phyloP scores from a whole-genome alignment of 169 alveolate genomes.

The Toxoplasma gondii region DNA sequence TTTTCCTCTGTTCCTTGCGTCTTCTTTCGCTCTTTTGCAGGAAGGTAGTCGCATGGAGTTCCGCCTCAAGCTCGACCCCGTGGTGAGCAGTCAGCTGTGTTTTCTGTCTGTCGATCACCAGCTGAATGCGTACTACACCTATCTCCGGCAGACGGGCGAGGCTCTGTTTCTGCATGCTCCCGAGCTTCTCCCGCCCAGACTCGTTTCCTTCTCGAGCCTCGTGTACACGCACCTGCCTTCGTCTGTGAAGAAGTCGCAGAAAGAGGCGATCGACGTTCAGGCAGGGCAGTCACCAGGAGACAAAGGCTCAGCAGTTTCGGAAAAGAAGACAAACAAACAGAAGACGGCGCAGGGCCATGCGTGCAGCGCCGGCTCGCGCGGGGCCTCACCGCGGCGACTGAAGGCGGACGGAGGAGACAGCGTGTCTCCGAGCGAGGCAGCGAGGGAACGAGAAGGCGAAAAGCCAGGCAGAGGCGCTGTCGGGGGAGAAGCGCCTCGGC shows the following conservation, averaged over 20 bases:
- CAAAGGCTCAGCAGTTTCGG: not conserved
- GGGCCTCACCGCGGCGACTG: not conserved
- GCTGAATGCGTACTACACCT: constrained; percentile 60
- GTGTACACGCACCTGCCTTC: constrained; percentile 16
- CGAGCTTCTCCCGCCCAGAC: constrained; percentile 36
- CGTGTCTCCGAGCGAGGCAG: no score
- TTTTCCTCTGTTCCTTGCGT: not conserved
- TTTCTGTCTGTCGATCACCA: constrained; percentile 57
- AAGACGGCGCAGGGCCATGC: not conserved
- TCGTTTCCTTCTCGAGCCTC: not conserved
- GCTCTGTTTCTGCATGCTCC: constrained; percentile 29
- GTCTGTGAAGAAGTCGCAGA: not conserved
- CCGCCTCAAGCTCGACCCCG: constrained; percentile 52
- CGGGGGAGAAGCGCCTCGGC: not conserved
- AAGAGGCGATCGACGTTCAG: not conserved
- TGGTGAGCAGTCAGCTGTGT: constrained; percentile 34
- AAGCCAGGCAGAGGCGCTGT: not conserved
- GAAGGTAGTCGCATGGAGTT: constrained; percentile 70
- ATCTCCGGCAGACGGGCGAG: constrained; percentile 48
- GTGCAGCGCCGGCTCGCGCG: not conserved
- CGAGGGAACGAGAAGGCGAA: not conserved
- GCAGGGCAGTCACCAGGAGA: not conserved
- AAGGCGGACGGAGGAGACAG: not conserved
- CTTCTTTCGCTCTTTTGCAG: not conserved
- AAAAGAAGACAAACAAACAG: not conserved